Evolutionary conservation across 1,284 basidiomycete genomes (phyloP).

Genomic region (Meira nashicola): DNA sequence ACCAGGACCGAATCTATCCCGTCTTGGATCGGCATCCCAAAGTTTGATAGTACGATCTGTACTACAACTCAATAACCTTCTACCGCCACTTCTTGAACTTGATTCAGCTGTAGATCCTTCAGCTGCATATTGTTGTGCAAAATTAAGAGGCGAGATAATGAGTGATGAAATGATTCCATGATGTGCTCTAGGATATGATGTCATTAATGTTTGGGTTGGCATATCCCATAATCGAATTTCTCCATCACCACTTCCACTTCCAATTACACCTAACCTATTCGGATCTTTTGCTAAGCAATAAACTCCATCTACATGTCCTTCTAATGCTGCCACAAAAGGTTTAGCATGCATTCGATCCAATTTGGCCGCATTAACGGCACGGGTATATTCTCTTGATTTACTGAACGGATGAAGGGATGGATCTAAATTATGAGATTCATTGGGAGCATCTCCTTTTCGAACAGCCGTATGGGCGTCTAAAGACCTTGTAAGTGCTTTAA

Average conservation of each 20-base stretch:
- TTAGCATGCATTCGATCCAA: slow-evolving; percentile 96
- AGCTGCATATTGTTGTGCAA: slow-evolving; percentile 17
- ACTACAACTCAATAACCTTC: slow-evolving; percentile 79
- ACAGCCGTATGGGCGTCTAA: slow-evolving; percentile 66
- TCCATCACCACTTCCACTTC: slow-evolving; percentile 93
- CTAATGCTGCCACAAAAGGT: slow-evolving; percentile 83
- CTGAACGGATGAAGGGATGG: slow-evolving; percentile 91
- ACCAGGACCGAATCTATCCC: slow-evolving; percentile 45
- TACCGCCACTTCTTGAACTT: slow-evolving; percentile 42
- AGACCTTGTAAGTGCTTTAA: slow-evolving; percentile 79
- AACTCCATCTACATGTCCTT: slow-evolving; percentile 93
- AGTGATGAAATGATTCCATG: slow-evolving; percentile 75
- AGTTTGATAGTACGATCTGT: slow-evolving; percentile 86
- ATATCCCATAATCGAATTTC: slow-evolving; percentile 87
- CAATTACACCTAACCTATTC: slow-evolving; percentile 72
- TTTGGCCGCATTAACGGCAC: slow-evolving; percentile 91
- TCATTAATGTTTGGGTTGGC: slow-evolving; percentile 63
- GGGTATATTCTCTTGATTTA: slow-evolving; percentile 82
- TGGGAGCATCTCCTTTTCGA: slow-evolving; percentile 69
- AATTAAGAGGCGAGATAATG: slow-evolving; percentile 67
- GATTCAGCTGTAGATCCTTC: slow-evolving; percentile 29
- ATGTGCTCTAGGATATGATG: slow-evolving; percentile 75
- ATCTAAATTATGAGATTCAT: slow-evolving; percentile 84
- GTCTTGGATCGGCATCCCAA: slow-evolving; percentile 63
- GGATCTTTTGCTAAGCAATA: slow-evolving; percentile 78